Percentiles rank a stretch among this genome's conserved stretches.
phyloP scores from a whole-genome alignment of 1,284 basidiomycete genomes.

The Trametes polyzona region DNA sequence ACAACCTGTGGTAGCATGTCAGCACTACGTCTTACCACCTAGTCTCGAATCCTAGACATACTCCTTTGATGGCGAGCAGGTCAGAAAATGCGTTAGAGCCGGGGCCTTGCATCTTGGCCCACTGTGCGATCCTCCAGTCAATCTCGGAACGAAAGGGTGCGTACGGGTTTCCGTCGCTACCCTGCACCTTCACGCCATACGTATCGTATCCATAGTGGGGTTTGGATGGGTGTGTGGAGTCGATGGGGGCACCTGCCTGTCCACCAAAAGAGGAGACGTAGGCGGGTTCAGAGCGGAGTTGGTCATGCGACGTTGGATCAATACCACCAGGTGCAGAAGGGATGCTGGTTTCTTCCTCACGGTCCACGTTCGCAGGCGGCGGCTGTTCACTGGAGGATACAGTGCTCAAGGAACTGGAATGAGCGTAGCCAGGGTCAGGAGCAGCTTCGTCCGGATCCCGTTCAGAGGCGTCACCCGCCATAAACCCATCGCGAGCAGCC shows the following conservation, averaged over 20 bases:
- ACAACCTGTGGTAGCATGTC: neutral
- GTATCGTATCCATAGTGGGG: neutral
- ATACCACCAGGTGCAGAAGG: neutral
- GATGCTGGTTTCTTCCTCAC: too few species aligned
- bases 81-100: neutral
- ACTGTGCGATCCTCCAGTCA: neutral
- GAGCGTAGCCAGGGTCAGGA: too few species aligned
- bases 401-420: too few species aligned
- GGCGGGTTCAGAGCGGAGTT: neutral
- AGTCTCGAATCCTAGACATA: neutral
- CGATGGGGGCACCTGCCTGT: neutral
- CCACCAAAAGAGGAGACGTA: neutral
- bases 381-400: too few species aligned
- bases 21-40: too few species aligned
- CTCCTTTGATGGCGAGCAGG: neutral
- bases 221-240: neutral
- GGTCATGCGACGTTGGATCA: neutral
- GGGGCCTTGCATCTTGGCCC: neutral
- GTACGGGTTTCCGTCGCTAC: neutral
- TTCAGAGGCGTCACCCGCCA: too few species aligned
- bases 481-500: too few species aligned
- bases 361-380: too few species aligned
- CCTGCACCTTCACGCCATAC: neutral
- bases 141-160: neutral
- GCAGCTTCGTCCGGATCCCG: too few species aligned